A percentile compares a stretch with the other conserved stretches of the same genome.
Evolutionary conservation across 2,329 filamentous ascomycete genomes (phyloP).

Genomic region (Beauveria caledonica): DNA sequence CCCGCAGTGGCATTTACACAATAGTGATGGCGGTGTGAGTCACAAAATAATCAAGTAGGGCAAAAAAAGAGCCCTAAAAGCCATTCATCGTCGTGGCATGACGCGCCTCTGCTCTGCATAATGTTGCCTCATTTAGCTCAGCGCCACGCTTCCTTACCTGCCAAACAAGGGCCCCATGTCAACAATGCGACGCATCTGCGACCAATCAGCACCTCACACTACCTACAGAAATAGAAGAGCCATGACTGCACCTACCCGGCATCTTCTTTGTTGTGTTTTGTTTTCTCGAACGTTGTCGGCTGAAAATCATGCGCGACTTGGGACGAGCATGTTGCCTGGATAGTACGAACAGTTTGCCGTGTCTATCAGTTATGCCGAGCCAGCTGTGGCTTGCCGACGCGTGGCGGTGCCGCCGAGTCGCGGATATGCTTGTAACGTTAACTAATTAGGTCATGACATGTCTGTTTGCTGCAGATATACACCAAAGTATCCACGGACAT

Average conservation of each 20-base stretch:
- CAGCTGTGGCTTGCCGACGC: neutral
- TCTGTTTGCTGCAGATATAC: too few relatives aligned
- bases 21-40: too few relatives aligned
- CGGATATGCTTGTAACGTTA: too few relatives aligned
- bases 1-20: too few relatives aligned
- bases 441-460: too few relatives aligned
- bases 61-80: neutral
- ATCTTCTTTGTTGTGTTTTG: neutral
- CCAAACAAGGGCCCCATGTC: neutral
- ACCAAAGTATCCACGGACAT: too few relatives aligned
- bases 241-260: neutral
- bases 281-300: neutral
- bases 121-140: conserved; percentile 5
- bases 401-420: neutral
- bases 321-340: neutral
- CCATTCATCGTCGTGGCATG: neutral
- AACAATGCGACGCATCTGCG: neutral
- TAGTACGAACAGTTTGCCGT: neutral
- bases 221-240: neutral
- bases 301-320: neutral
- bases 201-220: neutral
- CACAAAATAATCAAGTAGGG: too few relatives aligned
- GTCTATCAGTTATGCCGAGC: neutral
- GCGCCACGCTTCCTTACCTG: neutral
- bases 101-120: conserved; percentile 5